phyloP scores from a whole-genome alignment of 192 early-diverging fungal genomes.

The Podila minutissima region DNA sequence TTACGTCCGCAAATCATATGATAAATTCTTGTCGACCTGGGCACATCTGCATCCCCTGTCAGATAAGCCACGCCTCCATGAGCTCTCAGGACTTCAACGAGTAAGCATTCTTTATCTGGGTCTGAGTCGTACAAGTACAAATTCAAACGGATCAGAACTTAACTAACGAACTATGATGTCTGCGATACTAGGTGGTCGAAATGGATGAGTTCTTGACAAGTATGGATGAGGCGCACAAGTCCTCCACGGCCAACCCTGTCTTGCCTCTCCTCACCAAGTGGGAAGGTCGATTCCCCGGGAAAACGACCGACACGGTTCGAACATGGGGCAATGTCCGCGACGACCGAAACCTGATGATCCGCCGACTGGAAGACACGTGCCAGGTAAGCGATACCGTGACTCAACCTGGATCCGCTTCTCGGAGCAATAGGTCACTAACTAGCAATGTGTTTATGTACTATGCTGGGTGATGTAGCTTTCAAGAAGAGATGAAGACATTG shows the following conservation, averaged over 20 bases:
- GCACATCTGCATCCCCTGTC: constrained; percentile 61
- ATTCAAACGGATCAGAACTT: not conserved
- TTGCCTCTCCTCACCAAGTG: constrained; percentile 32
- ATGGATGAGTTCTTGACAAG: constrained; percentile 62
- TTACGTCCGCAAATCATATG: constrained; percentile 56
- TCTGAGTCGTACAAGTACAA: not conserved
- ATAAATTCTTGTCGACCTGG: constrained; percentile 55
- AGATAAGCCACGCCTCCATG: constrained; percentile 47
- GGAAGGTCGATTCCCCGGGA: constrained; percentile 56
- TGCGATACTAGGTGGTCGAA: constrained; percentile 54
- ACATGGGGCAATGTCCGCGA: constrained; percentile 72
- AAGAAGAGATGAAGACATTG: constrained; percentile 14
- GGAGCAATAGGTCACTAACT: not conserved
- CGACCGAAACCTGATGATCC: constrained; percentile 57
- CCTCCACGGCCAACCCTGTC: constrained; percentile 13
- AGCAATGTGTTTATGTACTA: not conserved
- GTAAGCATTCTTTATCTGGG: constrained; percentile 20
- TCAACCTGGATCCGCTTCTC: not conserved
- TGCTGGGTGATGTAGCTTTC: constrained; percentile 16
- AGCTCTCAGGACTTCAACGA: constrained; percentile 53
- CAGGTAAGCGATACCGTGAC: constrained; percentile 7
- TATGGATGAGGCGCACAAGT: constrained; percentile 20
- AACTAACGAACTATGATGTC: not conserved
- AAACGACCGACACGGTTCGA: constrained; percentile 58
- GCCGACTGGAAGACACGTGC: constrained; percentile 34